Evolutionary conservation across 345 rosid species (phyloP).

Genomic region (Rhodamnia rubescens): DNA sequence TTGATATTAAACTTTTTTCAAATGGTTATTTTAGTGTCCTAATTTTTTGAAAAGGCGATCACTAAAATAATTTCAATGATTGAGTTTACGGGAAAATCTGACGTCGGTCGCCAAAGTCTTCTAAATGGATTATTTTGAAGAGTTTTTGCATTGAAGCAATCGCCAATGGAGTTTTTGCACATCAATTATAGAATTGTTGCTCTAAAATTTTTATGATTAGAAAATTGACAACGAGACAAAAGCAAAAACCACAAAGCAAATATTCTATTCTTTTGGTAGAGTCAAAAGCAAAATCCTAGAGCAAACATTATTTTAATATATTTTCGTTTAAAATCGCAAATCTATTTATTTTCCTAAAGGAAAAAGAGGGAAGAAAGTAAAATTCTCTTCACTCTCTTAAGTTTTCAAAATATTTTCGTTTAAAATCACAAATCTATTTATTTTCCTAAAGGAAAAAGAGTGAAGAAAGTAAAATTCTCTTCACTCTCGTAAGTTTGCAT

Average conservation of each 20-base stretch:
- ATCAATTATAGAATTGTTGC: too few species aligned
- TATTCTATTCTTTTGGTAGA: not conserved
- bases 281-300: not conserved
- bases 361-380: not conserved
- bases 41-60: too few species aligned
- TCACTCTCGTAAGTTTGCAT: not conserved
- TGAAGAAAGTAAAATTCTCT: not conserved
- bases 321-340: not conserved
- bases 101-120: not conserved
- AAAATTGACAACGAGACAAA: not conserved
- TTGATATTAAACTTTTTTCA: too few species aligned
- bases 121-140: not conserved
- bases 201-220: too few species aligned
- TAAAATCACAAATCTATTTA: not conserved
- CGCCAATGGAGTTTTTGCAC: too few species aligned
- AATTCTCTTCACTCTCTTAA: too few species aligned
- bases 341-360: not conserved
- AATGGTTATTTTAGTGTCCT: not conserved
- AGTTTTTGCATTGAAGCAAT: not conserved
- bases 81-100: not conserved
- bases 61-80: too few species aligned
- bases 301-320: not conserved
- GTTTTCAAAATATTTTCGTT: not conserved
- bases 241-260: not conserved
- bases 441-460: not conserved